Evolutionary conservation across 371 early-diverging fungal genomes (phyloP).

Genomic region (Smittium culicis): DNA sequence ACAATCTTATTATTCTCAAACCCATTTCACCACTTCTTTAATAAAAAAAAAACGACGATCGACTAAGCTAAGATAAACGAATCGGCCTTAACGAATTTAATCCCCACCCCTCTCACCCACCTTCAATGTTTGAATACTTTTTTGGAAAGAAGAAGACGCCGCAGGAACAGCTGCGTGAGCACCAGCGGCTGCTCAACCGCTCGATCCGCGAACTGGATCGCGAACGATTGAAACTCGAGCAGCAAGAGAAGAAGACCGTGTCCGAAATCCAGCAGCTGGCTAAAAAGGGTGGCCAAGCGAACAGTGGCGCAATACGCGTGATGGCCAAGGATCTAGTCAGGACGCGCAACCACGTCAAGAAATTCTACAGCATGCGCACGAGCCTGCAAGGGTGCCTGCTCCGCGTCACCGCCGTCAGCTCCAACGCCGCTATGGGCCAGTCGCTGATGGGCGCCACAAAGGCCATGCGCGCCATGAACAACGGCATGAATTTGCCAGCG

Average conservation of each 20-base stretch:
- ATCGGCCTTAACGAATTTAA: too few species aligned
- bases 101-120: too few species aligned
- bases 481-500: conserved; percentile 77
- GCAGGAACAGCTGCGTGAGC: conserved; percentile 76
- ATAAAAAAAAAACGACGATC: too few species aligned
- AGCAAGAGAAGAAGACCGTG: conserved; percentile 89
- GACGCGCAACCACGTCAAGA: conserved; percentile 81
- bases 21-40: too few species aligned
- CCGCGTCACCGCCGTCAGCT: conserved; percentile 61
- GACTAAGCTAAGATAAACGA: too few species aligned
- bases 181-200: conserved; percentile 72
- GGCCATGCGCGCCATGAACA: conserved; percentile 94
- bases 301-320: conserved; percentile 34
- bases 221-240: conserved; percentile 74
- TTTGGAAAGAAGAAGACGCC: conserved; percentile 51
- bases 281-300: conserved; percentile 78
- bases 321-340: conserved; percentile 96
- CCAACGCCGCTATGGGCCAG: conserved; percentile 89
- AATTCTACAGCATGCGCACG: conserved; percentile 90
- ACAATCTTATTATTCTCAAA: too few species aligned
- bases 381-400: conserved; percentile 86
- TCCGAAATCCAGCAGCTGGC: conserved; percentile 83
- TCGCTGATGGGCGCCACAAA: conserved; percentile 91
- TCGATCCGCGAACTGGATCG: conserved; percentile 90
- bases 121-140: conserved; percentile 30